Conservation (phyloP, 306 rosid species). For the Quillaja saponaria region DNA sequence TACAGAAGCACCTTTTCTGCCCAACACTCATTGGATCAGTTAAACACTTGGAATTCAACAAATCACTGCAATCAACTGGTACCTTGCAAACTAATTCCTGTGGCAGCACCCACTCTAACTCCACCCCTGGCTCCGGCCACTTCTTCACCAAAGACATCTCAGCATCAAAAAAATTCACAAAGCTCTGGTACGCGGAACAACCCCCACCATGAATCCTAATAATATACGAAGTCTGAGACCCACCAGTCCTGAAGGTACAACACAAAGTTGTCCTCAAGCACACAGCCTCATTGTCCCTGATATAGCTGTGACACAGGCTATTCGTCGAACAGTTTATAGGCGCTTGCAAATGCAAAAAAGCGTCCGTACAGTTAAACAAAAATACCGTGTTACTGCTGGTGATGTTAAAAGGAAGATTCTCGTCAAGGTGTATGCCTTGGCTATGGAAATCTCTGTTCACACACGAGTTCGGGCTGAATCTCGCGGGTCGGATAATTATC, state of each 20-base stretch:
- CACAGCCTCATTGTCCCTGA: constrained; percentile 26
- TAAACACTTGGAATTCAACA: constrained; percentile 48
- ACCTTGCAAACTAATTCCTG: constrained; percentile 40
- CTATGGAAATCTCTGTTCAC: constrained; percentile 33
- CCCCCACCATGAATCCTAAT: constrained; percentile 30
- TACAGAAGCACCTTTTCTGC: constrained; percentile 41
- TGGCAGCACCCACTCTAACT: constrained; percentile 47
- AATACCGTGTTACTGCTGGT: constrained; percentile 38
- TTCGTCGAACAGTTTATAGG: constrained; percentile 32
- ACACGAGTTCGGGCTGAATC: constrained; percentile 14
- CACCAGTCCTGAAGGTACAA: constrained; percentile 36
- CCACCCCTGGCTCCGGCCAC: constrained; percentile 55
- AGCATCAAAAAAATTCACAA: constrained; percentile 28
- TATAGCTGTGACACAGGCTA: constrained; percentile 38
- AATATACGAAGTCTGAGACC: constrained; percentile 9
- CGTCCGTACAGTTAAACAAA: constrained; percentile 39
- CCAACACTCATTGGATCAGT: constrained; percentile 31
- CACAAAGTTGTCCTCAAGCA: constrained; percentile 14
- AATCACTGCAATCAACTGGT: constrained; percentile 34
- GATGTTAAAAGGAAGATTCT: constrained; percentile 32
- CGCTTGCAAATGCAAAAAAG: constrained; percentile 2
- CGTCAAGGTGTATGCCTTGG: constrained; percentile 44
- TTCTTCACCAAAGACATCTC: constrained; percentile 2
- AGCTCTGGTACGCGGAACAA: constrained; percentile 49
- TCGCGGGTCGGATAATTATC: constrained; percentile 31